These are phyloP conservation scores for Pistacia atlantica DNA, from an alignment of 345 rosid species.

Conservation along the genomic window DNA sequence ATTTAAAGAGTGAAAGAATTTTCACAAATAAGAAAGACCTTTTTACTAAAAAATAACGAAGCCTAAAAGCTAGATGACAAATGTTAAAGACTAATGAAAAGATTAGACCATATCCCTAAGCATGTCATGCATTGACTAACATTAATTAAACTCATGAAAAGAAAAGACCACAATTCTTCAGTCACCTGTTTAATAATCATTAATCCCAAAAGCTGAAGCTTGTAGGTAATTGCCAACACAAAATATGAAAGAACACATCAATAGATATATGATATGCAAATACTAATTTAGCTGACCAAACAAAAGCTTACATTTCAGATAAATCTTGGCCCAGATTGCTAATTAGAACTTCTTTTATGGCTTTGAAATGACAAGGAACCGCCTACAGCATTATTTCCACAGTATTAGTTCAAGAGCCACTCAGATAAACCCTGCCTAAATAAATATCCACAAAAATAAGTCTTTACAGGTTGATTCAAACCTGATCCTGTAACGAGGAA, in stretches of 20 bases:
- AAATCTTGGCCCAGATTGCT: constrained; percentile 62
- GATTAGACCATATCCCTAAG: neutral
- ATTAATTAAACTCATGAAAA: neutral
- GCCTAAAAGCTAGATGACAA: neutral
- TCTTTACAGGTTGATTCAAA: constrained; percentile 10
- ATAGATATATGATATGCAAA: neutral
- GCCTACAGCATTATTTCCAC: constrained; percentile 44
- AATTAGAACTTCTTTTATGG: constrained; percentile 54
- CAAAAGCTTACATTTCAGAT: constrained; percentile 54
- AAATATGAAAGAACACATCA: neutral
- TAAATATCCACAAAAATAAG: neutral
- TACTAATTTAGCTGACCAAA: constrained; percentile 3
- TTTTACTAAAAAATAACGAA: neutral
- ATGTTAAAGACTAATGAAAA: too few species aligned
- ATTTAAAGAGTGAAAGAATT: too few species aligned
- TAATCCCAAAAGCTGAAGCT: neutral
- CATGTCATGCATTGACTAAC: neutral
- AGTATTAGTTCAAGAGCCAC: constrained; percentile 21
- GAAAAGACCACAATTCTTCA: neutral
- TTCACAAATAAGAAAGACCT: neutral
- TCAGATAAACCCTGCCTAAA: neutral
- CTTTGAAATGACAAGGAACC: constrained; percentile 69
- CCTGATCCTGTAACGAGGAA: constrained; percentile 85
- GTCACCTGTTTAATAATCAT: too few species aligned
- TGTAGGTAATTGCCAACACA: neutral